phyloP scores from a whole-genome alignment of 2,329 filamentous ascomycete species.

The Beauveria asiatica region DNA sequence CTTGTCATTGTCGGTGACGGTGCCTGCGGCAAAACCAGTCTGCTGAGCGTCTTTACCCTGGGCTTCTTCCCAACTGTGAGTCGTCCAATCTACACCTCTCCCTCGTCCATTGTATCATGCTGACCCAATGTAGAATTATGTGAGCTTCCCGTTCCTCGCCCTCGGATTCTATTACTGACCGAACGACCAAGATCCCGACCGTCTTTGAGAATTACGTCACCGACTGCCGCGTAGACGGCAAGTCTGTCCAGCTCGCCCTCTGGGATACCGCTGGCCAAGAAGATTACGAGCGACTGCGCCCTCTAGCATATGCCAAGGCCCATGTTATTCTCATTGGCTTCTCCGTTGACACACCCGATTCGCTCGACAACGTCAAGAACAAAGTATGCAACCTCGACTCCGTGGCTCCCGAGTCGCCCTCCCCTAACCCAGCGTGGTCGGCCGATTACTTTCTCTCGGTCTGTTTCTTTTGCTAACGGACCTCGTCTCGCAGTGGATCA shows the following conservation, averaged over 20 bases:
- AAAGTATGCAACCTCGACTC: constrained; percentile 51
- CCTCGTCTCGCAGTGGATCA: constrained; percentile 62
- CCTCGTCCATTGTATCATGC: constrained; percentile 15
- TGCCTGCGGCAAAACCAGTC: constrained; percentile 95
- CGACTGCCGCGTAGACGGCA: constrained; percentile 95
- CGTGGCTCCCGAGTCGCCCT: background rate
- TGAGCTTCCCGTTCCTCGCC: constrained; percentile 27
- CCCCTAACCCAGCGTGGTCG: background rate
- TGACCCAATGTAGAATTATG: constrained; percentile 43
- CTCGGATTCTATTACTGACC: constrained; percentile 3
- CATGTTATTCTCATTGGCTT: constrained; percentile 97
- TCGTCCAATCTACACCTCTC: constrained; percentile 18
- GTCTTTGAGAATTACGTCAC: constrained; percentile 99
- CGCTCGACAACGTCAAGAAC: constrained; percentile 94
- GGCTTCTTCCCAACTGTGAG: constrained; percentile 96
- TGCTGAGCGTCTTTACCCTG: constrained; percentile 93
- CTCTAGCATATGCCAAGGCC: constrained; percentile 91
- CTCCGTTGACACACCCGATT: constrained; percentile 89
- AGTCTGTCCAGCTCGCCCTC: constrained; percentile 93
- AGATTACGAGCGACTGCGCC: constrained; percentile 92
- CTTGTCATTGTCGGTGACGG: constrained; percentile 95
- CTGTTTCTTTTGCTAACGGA: constrained; percentile 13
- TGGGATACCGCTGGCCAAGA: constrained; percentile 99
- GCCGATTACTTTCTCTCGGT: constrained; percentile 10
- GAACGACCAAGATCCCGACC: constrained; percentile 67